Base-by-base conservation (phyloP, 2,329 filamentous ascomycete genomes). In the Aspergillus niger region DNA sequence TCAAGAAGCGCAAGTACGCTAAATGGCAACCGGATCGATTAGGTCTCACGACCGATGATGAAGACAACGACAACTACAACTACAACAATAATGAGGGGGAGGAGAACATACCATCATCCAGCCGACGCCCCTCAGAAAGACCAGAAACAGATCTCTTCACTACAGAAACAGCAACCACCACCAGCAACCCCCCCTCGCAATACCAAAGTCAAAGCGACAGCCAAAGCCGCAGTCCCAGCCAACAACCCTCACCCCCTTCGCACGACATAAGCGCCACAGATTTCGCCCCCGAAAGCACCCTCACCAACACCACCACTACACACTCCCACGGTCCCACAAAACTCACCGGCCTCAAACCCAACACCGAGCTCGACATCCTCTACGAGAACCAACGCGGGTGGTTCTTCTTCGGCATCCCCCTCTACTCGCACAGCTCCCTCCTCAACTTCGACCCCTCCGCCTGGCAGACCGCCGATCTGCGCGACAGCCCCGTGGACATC, bases 321-420 rank as follows among this genome's bases (percentile, higher is more conserved):
- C 43, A 44, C n/a, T 26, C 26, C 6, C 4, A 26, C 26, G 26
- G 4, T 7, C 61, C 63, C 30, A 55, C 59, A 3, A 60, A 62
- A 3, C 44, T 65, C 6, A 65, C 65, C 8, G 67, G 69, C 22
- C 60, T 62, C 3, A 71, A 71, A 28, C 58, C 71, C 2, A 67
- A 70, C 43, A 75, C 72, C 2, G 88, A 85, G 28, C 87, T 98
- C 62, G 95, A 99, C 65, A 85, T 98, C 5, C 82, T 99, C 0
- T 98, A 96, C 76, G 95, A 99, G 75, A 99, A 99, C 72, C 91
- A 99, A 78, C 86, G 95, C 59, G 95, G 95, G 10, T 88, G 87
- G 41, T 96, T 97, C 72, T 82, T 96, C 63, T 98, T 94, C 70
- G 94, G 95, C 28, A 85, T 92, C 11, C 89, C 93, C 0, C 83